Percentiles rank a stretch among this genome's conserved stretches.
Conservation (phyloP, 805 yeast genomes). For the Metschnikowia kunwiensis region DNA sequence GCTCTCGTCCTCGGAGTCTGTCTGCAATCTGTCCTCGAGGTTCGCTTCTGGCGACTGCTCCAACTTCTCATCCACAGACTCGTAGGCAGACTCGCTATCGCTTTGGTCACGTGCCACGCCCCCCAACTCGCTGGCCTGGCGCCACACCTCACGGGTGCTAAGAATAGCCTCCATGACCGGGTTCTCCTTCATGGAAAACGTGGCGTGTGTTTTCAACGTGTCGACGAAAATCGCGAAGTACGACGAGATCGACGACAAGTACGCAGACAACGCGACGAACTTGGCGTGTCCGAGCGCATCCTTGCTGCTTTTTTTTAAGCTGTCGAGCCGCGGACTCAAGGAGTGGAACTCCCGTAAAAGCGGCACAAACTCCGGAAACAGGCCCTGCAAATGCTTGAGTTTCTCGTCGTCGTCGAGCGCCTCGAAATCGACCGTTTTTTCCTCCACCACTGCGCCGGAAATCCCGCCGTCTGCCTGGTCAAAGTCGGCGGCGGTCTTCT, state of each 20-base stretch:
- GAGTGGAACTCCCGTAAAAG: conserved; percentile 57
- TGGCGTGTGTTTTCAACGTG: conserved; percentile 51
- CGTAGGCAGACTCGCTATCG: neutral
- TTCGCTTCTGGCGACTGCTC: neutral
- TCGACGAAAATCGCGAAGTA: conserved; percentile 74
- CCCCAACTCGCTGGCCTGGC: conserved; percentile 60
- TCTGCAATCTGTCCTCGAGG: conserved; percentile 14
- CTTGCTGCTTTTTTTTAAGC: conserved; percentile 25
- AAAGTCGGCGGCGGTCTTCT: conserved; percentile 48
- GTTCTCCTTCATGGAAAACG: conserved; percentile 73
- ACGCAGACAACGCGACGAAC: conserved; percentile 68
- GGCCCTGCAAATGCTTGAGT: conserved; percentile 49
- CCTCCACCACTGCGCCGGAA: conserved; percentile 14
- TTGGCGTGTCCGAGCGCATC: conserved; percentile 47
- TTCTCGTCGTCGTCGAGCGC: conserved; percentile 52
- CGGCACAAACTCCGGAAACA: conserved; percentile 84
- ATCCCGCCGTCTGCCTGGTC: conserved; percentile 28
- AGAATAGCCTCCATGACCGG: conserved; percentile 86
- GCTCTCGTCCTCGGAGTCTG: conserved; percentile 10
- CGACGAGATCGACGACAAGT: conserved; percentile 72
- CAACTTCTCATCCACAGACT: neutral
- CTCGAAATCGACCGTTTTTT: conserved; percentile 17
- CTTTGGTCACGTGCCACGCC: neutral
- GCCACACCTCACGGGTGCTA: conserved; percentile 83
- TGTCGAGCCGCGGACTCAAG: conserved; percentile 42